phyloP scores from a whole-genome alignment of 345 rosid species.

The Geranium brycei region DNA sequence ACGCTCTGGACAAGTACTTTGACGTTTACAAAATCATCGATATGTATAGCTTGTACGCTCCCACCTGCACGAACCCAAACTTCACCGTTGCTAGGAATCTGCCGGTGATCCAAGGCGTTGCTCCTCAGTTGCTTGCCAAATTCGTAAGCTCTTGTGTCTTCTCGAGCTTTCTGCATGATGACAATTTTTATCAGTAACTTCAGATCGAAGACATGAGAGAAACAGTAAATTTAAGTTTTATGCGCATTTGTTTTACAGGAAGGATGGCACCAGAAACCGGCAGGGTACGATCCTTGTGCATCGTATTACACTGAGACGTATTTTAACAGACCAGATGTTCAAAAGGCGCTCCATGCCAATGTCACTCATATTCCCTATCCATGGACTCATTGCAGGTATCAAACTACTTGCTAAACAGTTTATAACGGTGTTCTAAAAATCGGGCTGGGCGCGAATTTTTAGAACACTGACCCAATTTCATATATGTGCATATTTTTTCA shows the following conservation, averaged over 20 bases:
- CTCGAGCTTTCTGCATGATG: background rate
- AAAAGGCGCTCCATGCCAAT: slow-evolving; percentile 66
- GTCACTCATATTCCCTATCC: slow-evolving; percentile 44
- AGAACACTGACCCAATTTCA: too few relatives aligned
- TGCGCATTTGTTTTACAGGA: slow-evolving; percentile 13
- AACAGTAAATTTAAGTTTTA: background rate
- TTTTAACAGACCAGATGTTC: slow-evolving; percentile 65
- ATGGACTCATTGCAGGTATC: slow-evolving; percentile 76
- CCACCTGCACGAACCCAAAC: slow-evolving; percentile 23
- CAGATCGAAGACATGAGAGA: background rate
- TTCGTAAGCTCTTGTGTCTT: slow-evolving; percentile 20
- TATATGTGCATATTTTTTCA: too few relatives aligned
- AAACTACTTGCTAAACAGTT: background rate
- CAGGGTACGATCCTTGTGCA: slow-evolving; percentile 67
- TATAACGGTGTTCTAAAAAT: background rate
- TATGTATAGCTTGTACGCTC: slow-evolving; percentile 68
- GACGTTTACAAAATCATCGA: slow-evolving; percentile 39
- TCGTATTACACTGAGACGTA: slow-evolving; percentile 36
- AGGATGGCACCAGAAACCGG: slow-evolving; percentile 42
- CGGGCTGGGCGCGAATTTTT: too few relatives aligned
- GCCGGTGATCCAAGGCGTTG: slow-evolving; percentile 17
- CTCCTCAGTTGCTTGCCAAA: slow-evolving; percentile 33
- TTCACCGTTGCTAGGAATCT: slow-evolving; percentile 18
- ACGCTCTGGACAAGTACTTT: slow-evolving; percentile 32
- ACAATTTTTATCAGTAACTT: background rate